Percentiles rank a stretch among this genome's conserved stretches.
Conservation (phyloP, 371 early-diverging fungal genomes). For the Mucor mucedo region DNA sequence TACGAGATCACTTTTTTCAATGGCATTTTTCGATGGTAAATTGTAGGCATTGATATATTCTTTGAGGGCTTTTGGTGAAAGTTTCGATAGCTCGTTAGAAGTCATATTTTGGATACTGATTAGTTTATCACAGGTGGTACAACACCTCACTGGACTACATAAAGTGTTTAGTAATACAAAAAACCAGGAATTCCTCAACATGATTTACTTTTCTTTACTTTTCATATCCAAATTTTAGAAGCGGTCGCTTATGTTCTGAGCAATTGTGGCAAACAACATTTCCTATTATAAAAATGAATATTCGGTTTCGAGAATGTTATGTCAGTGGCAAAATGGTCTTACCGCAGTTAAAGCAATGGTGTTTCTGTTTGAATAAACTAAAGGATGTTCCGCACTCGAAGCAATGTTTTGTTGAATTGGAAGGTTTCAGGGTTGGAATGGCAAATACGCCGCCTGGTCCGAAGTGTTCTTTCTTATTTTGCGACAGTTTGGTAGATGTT, state of each 20-base stretch:
- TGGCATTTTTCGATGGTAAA: constrained; percentile 39
- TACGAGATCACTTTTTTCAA: constrained; percentile 55
- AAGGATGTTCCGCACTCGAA: constrained; percentile 44
- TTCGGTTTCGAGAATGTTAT: background rate
- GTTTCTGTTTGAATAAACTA: constrained; percentile 48
- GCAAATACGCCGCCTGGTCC: constrained; percentile 52
- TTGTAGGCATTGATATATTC: constrained; percentile 48
- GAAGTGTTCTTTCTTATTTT: constrained; percentile 27
- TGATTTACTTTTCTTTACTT: constrained; percentile 33
- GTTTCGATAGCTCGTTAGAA: constrained; percentile 30
- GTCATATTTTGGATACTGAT: constrained; percentile 52
- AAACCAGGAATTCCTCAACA: background rate
- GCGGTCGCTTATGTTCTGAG: constrained; percentile 36
- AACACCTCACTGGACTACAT: constrained; percentile 47
- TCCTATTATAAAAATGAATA: constrained; percentile 31
- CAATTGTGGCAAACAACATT: constrained; percentile 51
- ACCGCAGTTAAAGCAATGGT: constrained; percentile 59
- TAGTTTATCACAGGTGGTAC: constrained; percentile 45
- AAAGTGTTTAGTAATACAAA: background rate
- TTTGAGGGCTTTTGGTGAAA: constrained; percentile 41
- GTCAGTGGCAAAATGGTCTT: constrained; percentile 9
- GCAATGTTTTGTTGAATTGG: constrained; percentile 37
- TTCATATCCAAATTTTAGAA: constrained; percentile 57
- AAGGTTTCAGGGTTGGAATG: constrained; percentile 45
- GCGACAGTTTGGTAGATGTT: constrained; percentile 19